Conservation (phyloP, 495 filamentous ascomycete species). For the Aspergillus homomorphus region DNA sequence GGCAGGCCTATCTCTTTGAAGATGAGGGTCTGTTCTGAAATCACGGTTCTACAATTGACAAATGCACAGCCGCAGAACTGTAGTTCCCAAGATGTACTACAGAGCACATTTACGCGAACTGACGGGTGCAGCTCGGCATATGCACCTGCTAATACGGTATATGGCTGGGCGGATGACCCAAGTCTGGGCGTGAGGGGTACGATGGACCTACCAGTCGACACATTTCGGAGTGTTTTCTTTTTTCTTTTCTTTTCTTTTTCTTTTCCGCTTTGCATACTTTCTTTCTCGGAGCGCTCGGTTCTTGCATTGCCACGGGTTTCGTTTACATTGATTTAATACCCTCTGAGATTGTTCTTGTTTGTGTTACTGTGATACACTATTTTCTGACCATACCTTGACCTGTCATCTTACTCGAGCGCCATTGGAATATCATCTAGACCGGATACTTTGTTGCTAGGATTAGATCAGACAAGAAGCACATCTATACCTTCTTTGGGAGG, state of each 20-base stretch:
- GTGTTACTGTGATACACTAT: background rate
- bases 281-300: background rate
- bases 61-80: background rate
- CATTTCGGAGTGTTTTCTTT: background rate
- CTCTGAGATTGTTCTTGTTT: background rate
- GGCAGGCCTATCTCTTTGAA: background rate
- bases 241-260: too few relatives aligned
- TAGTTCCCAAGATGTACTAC: background rate
- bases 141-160: background rate
- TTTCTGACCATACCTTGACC: background rate
- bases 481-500: background rate
- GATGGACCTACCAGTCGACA: background rate
- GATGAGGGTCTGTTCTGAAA: background rate
- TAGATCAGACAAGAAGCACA: background rate
- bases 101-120: background rate
- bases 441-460: background rate
- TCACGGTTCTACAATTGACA: background rate
- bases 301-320: background rate
- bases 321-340: constrained; percentile 2
- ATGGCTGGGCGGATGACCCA: background rate
- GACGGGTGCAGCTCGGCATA: background rate
- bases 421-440: background rate
- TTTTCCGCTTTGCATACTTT: constrained; percentile 3
- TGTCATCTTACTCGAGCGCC: background rate
- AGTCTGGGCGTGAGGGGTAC: background rate